Evolutionary conservation across 306 rosid genomes (phyloP).

Genomic region (Prinsepia uniflora): DNA sequence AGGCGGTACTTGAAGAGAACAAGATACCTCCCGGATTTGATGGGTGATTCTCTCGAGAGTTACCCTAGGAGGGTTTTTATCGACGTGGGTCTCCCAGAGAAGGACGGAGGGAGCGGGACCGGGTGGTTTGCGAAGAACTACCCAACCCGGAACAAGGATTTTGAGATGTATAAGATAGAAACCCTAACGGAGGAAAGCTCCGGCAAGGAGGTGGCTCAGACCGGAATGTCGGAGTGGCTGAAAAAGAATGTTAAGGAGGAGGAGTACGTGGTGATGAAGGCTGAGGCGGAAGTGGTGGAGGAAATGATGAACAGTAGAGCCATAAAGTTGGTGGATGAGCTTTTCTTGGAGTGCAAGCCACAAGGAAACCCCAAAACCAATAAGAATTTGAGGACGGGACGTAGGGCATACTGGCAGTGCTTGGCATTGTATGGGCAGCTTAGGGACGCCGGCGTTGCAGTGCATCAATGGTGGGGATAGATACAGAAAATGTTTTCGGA

Average conservation of each 20-base stretch:
- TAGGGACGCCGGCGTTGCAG: constrained; percentile 85
- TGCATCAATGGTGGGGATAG: constrained; percentile 93
- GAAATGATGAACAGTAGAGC: constrained; percentile 55
- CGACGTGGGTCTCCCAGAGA: constrained; percentile 53
- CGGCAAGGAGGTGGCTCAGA: constrained; percentile 27
- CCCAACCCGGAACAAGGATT: constrained; percentile 62
- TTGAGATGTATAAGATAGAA: constrained; percentile 62
- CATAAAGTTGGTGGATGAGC: constrained; percentile 63
- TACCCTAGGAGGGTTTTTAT: constrained; percentile 69
- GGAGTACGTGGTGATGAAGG: constrained; percentile 87
- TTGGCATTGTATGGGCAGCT: constrained; percentile 73
- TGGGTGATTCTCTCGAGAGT: constrained; percentile 64
- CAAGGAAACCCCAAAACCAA: constrained; percentile 15
- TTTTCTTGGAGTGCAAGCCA: constrained; percentile 84
- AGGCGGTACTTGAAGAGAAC: constrained; percentile 47
- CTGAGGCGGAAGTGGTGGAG: constrained; percentile 73
- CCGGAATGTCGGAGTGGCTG: constrained; percentile 66
- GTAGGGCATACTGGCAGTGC: constrained; percentile 82
- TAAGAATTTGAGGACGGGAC: constrained; percentile 10
- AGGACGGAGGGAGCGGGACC: constrained; percentile 40
- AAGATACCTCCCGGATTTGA: constrained; percentile 57
- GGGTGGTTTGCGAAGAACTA: constrained; percentile 57
- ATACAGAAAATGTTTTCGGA: background rate
- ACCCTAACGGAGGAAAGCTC: constrained; percentile 30
- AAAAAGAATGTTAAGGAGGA: constrained; percentile 58